Base-by-base conservation (phyloP, 305 asterid genomes). In the Fraxinus sp. region DNA sequence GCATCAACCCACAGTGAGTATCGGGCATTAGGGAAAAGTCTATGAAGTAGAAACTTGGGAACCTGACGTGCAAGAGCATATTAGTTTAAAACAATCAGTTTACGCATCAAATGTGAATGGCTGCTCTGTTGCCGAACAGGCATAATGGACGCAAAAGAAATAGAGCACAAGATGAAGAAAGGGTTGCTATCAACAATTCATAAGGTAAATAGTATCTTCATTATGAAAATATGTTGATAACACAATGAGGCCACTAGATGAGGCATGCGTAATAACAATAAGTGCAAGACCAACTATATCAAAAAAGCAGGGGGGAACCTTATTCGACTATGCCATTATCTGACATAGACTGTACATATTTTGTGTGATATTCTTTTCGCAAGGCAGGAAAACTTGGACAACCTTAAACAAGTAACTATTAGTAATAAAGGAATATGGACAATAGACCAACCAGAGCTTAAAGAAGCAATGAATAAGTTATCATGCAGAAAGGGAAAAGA, bases 1-100 rank as follows among this genome's bases (percentile, higher is more conserved):
- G 97, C 98, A 88, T 94, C 98, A 33, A 94, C 85, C 97, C 98
- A 94, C 79, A 94, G 71, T 33, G 98, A 94, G 87, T 94, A 94
- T 28, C 91, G 92, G 32, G 93, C 88, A 84, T 88, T 91, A 1
- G 97, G 98, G 75, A 90, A 94, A 86, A 94, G 94, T 78, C 97
- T 89, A 83, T 93, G 98, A 71, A 93, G 90, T 78, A 94, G 89
- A 84, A 94, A 95, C 87, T 94, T 94, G 37, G 98, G 98, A 77
- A 94, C 83, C 98, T 94, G 94, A 78, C 81, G 81, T 78, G 59
- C 73, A 83, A 87, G 72, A 83, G 55, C 80, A 84, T 79, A 83
- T 68, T 80, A 52, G 78, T 79, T 68, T 78, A 5, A 37, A 68
- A 64, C 20, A 59, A 22, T 14, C 80, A 70, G 55, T 20, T 77